Percentiles rank a stretch among this genome's conserved stretches.
phyloP scores from a whole-genome alignment of 352 stramenopile genomes.

The Pythium utonaiense region DNA sequence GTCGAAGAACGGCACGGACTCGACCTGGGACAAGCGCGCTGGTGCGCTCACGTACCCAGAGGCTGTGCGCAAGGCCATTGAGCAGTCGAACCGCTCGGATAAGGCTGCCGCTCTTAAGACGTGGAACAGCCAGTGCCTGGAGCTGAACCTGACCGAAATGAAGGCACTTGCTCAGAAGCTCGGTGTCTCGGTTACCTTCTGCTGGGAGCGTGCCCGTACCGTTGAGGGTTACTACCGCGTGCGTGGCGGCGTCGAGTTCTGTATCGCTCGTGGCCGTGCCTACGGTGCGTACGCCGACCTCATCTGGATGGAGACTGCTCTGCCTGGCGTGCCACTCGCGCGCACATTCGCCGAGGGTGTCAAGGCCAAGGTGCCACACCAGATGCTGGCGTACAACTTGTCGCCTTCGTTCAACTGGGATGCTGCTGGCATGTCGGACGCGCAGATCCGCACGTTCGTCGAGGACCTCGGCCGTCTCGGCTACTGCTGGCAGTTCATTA shows the following conservation, averaged over 20 bases:
- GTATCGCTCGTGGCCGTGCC: conserved; percentile 92
- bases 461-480: conserved; percentile 93
- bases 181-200: conserved; percentile 87
- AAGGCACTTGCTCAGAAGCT: conserved; percentile 78
- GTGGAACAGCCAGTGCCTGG: conserved; percentile 81
- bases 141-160: conserved; percentile 68
- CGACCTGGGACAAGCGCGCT: conserved; percentile 90
- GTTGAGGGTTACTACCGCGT: conserved; percentile 98
- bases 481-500: conserved; percentile 99
- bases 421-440: conserved; percentile 93
- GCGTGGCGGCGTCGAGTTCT: conserved; percentile 95
- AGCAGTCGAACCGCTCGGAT: conserved; percentile 55
- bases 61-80: conserved; percentile 82
- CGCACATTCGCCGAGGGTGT: conserved; percentile 93
- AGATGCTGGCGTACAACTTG: conserved; percentile 99
- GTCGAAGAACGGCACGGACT: conserved; percentile 53
- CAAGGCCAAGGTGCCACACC: conserved; percentile 88
- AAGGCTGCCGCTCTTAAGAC: conserved; percentile 61
- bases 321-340: conserved; percentile 93
- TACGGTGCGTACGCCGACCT: conserved; percentile 95
- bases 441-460: conserved; percentile 93
- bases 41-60: conserved; percentile 96
- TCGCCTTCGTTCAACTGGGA: conserved; percentile 99
- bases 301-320: conserved; percentile 98
- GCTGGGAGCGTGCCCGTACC: conserved; percentile 95